Evolutionary conservation across 176 grass and related monocot genomes (phyloP).

Genomic region (Echinochloa phyllopogon): DNA sequence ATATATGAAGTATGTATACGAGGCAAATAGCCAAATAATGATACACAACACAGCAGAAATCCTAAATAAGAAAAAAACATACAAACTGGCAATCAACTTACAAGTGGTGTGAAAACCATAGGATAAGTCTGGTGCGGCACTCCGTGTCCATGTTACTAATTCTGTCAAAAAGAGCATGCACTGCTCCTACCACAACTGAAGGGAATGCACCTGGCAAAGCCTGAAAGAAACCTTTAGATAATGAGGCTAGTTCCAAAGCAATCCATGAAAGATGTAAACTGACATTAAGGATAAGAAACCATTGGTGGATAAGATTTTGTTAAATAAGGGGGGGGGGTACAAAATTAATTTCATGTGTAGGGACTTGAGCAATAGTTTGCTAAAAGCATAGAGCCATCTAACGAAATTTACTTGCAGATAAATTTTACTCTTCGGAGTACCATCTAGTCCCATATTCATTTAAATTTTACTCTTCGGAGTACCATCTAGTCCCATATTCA

Average conservation of each 20-base stretch:
- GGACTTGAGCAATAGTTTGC: neutral
- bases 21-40: constrained; percentile 9
- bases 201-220: constrained; percentile 97
- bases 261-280: constrained; percentile 1
- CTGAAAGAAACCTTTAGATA: constrained; percentile 60
- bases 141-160: constrained; percentile 95
- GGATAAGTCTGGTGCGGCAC: constrained; percentile 89
- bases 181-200: constrained; percentile 92
- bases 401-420: neutral
- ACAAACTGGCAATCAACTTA: constrained; percentile 59
- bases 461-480: neutral
- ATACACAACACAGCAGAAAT: constrained; percentile 4
- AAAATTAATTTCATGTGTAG: neutral
- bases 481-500: neutral
- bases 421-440: neutral
- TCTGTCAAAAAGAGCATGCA: constrained; percentile 96
- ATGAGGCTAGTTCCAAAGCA: constrained; percentile 31
- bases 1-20: neutral
- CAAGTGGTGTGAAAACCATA: constrained; percentile 99
- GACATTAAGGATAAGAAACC: neutral
- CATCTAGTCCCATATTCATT: neutral
- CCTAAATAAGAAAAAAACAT: constrained; percentile 21
- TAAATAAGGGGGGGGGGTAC: neutral
- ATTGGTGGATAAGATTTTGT: neutral
- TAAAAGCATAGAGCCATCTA: neutral